A percentile compares a stretch with the other conserved stretches of the same genome.
These are phyloP conservation scores for Serendipita sp. DNA, from an alignment of 768 basidiomycete species.

Conservation along the genomic window DNA sequence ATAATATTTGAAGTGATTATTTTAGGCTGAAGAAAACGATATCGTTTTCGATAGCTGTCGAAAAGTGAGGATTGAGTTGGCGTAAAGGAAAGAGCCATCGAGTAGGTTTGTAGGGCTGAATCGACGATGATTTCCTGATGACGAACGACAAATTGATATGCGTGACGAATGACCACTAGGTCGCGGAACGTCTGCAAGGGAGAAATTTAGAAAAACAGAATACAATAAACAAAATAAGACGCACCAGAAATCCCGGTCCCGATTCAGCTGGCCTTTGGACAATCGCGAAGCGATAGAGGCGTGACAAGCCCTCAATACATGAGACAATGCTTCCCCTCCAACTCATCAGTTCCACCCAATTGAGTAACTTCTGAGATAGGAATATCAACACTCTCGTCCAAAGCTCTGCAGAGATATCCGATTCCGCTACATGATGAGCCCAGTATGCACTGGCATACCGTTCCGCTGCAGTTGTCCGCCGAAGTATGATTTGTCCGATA, in stretches of 20 bases:
- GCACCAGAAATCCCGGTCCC: neutral
- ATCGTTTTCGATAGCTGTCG: too few relatives aligned
- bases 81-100: neutral
- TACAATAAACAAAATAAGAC: neutral
- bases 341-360: conserved; percentile 5
- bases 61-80: too few relatives aligned
- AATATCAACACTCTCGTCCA: neutral
- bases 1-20: too few relatives aligned
- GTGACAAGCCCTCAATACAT: neutral
- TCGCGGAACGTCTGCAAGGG: neutral
- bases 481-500: neutral
- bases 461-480: neutral
- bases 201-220: neutral
- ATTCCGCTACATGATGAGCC: neutral
- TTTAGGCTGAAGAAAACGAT: too few relatives aligned
- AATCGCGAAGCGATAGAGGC: neutral
- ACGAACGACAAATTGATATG: neutral
- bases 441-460: neutral
- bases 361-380: neutral
- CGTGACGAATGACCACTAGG: neutral
- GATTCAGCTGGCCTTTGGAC: neutral
- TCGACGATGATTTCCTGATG: neutral
- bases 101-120: neutral
- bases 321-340: neutral
- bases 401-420: neutral